phyloP scores from a whole-genome alignment of 2,329 filamentous ascomycete genomes.

The Colletotrichum eleusines region DNA sequence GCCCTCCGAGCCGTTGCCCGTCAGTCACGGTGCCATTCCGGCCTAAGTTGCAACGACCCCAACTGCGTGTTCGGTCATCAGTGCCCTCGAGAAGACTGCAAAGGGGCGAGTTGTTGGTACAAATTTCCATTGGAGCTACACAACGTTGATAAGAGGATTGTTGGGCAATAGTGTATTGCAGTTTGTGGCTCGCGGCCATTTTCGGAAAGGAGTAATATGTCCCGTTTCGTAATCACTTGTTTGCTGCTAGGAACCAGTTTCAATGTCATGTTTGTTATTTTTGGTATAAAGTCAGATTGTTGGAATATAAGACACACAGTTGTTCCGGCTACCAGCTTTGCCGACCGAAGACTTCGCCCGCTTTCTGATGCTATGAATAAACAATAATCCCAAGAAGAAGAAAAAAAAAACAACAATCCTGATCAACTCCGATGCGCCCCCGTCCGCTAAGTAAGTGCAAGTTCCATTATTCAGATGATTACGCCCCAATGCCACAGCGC shows the following conservation, averaged over 20 bases:
- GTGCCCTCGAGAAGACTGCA: slow-evolving; percentile 42
- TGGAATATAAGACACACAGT: not conserved
- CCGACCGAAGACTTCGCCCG: not conserved
- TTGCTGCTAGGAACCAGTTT: not conserved
- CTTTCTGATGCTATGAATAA: not conserved
- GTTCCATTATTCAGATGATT: not conserved
- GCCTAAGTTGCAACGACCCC: slow-evolving; percentile 46
- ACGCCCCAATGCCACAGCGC: not conserved
- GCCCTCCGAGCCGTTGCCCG: slow-evolving; percentile 50
- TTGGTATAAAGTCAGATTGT: not conserved
- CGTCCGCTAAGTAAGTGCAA: not conserved
- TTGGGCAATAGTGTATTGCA: not conserved
- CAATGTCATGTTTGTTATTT: too few species aligned
- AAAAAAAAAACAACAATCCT: not conserved
- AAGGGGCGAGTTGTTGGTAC: slow-evolving; percentile 30
- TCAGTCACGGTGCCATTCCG: slow-evolving; percentile 45
- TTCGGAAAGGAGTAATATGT: not conserved
- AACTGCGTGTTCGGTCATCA: slow-evolving; percentile 44
- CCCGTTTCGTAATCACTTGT: not conserved
- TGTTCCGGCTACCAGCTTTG: not conserved
- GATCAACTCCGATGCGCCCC: not conserved
- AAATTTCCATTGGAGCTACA: slow-evolving; percentile 43
- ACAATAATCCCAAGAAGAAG: too few species aligned
- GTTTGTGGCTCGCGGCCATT: not conserved
- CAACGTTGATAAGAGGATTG: slow-evolving; percentile 36